Base-by-base conservation (phyloP, 2,329 filamentous ascomycete genomes). In the Penicillium sclerotiorum region DNA sequence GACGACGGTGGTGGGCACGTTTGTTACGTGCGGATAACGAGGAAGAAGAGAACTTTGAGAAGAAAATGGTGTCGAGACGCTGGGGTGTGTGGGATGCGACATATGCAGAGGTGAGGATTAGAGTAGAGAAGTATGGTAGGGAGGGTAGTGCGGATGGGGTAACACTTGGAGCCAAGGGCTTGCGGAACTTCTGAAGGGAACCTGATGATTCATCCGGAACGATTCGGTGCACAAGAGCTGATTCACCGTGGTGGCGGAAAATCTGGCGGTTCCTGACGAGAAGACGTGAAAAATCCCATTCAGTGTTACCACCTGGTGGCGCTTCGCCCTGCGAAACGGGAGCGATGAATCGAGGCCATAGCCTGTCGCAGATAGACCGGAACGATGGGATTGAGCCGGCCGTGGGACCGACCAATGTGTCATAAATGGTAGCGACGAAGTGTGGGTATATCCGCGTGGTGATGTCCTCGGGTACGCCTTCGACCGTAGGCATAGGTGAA, bases 281-380 rank as follows among this genome's bases (percentile, higher is more conserved):
- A 7, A 99, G 77, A 55, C 89, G 87, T 12, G 89, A 86, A 71
- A 96, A 96, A 63, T 96, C 90, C 60, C 87, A 86, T 8, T 88
- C 84, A 1, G 87, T 8, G 30, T 53, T 62, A 21, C 59, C 56
- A 5, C 71, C 71, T 4, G 70, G 72, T 1, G 73, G 67, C 0
- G 55, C 47, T 51, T 87, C 86, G n/a, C 88, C 88, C 1, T 85
- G 82, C 1, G 86, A 72, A 20, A 97, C 81, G 0, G 93, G 93
- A 6, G 83, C 81, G 1, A 89, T 86, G 70, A 99, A 97, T 4
- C 85, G 82, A 9, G 87, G 85, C 94, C 94, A 99, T 17, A 97
- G 80, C 36, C 85, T 82, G 41, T 82, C 72, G 64, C 88, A 91
- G 42, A 87, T 83, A 28, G 82, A 80, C 3, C 77, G 79, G 59